phyloP scores from a whole-genome alignment of 2,329 filamentous ascomycete species.

The Graphilbum ipis-grandicollis region DNA sequence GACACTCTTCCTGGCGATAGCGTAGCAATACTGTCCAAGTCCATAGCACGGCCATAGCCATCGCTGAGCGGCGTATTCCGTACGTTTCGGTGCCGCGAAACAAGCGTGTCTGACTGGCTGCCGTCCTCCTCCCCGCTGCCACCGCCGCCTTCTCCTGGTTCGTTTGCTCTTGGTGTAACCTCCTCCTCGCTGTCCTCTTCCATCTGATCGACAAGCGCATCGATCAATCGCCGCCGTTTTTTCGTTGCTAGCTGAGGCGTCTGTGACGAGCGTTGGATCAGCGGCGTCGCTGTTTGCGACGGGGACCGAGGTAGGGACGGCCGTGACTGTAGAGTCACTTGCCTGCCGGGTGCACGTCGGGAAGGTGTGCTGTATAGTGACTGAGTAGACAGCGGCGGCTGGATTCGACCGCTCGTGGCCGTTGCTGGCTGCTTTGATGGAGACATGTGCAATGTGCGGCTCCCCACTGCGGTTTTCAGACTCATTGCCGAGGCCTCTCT shows the following conservation, averaged over 20 bases:
- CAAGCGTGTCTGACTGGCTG: constrained; percentile 4
- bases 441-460: too few relatives aligned
- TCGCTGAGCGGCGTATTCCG: constrained; percentile 6
- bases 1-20: constrained; percentile 5
- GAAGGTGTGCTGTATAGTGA: too few relatives aligned
- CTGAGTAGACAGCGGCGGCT: too few relatives aligned
- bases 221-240: constrained; percentile 20
- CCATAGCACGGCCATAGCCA: constrained; percentile 3
- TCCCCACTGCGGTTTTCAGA: too few relatives aligned
- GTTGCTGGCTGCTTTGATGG: too few relatives aligned
- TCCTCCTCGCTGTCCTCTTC: too few relatives aligned
- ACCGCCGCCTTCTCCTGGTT: too few relatives aligned
- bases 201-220: constrained; percentile 22
- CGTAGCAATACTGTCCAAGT: constrained; percentile 7
- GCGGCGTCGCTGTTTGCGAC: background rate
- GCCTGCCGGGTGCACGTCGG: too few relatives aligned
- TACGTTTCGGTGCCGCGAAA: constrained; percentile 1
- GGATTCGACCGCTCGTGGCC: too few relatives aligned
- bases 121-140: constrained; percentile 3
- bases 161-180: too few relatives aligned
- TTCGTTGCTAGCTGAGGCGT: background rate
- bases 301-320: background rate
- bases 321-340: too few relatives aligned
- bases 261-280: constrained; percentile 1
- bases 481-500: too few relatives aligned